These are phyloP conservation scores for Salvia sclarea DNA, from an alignment of 305 asterid species.

Conservation along the genomic window DNA sequence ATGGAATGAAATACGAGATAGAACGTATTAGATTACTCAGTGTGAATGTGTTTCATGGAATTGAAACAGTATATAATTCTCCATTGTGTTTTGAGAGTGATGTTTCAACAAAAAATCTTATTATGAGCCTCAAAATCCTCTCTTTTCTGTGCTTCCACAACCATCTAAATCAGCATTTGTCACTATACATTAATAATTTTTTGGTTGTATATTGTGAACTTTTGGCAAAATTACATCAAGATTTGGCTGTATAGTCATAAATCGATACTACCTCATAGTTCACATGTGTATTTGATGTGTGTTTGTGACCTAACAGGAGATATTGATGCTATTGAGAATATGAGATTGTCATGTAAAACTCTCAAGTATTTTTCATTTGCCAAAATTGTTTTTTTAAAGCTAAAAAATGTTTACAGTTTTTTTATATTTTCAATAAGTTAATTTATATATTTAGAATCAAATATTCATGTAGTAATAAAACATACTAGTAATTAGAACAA, in stretches of 20 bases:
- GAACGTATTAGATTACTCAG: background rate
- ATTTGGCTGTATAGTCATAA: background rate
- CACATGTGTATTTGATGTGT: background rate
- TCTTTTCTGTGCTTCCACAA: constrained; percentile 21
- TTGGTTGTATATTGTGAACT: background rate
- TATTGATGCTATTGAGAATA: too few relatives aligned
- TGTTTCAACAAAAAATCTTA: constrained; percentile 22
- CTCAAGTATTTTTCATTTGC: too few relatives aligned
- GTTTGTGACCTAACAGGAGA: background rate
- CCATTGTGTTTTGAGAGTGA: constrained; percentile 31
- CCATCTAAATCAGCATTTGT: constrained; percentile 3
- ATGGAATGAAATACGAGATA: background rate
- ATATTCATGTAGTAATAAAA: too few relatives aligned
- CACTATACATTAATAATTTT: background rate
- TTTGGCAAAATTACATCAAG: background rate
- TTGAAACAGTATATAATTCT: background rate
- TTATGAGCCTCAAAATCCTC: constrained; percentile 29
- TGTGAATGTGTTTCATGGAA: constrained; percentile 6
- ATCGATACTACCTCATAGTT: background rate
- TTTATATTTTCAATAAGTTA: too few relatives aligned
- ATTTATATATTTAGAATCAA: too few relatives aligned
- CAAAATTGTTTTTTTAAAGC: too few relatives aligned
- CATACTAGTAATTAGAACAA: too few relatives aligned
- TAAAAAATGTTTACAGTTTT: too few relatives aligned
- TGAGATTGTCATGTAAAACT: too few relatives aligned